Evolutionary conservation across 345 rosid species (phyloP), one percentile per base, ranked within the genome.

Genomic region (Acer yangbiense): DNA sequence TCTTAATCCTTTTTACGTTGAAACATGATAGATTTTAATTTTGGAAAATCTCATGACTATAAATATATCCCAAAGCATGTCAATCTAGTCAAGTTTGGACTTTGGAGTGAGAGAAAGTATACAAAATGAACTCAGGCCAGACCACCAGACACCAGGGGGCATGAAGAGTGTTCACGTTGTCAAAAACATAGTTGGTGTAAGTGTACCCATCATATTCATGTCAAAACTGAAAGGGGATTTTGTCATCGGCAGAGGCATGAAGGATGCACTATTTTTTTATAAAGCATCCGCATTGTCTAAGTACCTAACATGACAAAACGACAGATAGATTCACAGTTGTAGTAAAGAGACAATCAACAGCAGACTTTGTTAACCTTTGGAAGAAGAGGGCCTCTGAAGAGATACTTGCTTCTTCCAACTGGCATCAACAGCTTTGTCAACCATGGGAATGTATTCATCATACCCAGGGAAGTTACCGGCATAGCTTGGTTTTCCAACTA

Each of bases 401-500:
- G 93, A 55, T 21, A 88, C 72, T 83, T 87, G 92, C 80, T 89
- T 92, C 87, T 89, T 91, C 94, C 98, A 97, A 79, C 86, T 85
- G 73, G 97, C 86, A 83, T 94, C 94, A 77, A 97, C 99, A 70
- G 93, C 92, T 86, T 94, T 97, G 84, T 94, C 99, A 76, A 97
- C 97, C 97, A 97, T 92, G 10, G 98, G 99, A 63, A 97, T 94
- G 77, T 92, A 97, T 83, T 94, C 99, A 90, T 97, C 99, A 79
- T 94, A 94, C 66, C 99, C 99, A 23, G 94, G 81, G 87, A 91
- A 96, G 71, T 76, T 85, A 78, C 86, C 86, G 29, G 88, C 87
- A 80, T 85, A 86, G 83, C 88, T 82, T 54, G 91, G 82, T 80
- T 88, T 95, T 52, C 95, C 97, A 82, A 76, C 76, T 2, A 76